Conservation (phyloP, 805 yeast genomes). For the Deakozyma indianensis region DNA sequence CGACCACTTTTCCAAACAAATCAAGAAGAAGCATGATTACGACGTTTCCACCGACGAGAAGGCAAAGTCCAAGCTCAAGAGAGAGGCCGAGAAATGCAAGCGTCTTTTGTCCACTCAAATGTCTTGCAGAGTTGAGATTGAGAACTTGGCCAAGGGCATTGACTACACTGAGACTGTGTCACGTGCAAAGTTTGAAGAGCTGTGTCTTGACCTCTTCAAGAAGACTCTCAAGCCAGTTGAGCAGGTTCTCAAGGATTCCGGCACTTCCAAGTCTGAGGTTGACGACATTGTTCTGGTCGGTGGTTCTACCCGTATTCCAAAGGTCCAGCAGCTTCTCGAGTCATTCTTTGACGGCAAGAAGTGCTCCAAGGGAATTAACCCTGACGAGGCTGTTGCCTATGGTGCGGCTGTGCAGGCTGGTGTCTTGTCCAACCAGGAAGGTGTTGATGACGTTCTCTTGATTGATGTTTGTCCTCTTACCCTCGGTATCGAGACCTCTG, state of each 20-base stretch:
- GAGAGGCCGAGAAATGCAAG: slow-evolving; percentile 97
- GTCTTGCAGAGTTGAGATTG: slow-evolving; percentile 92
- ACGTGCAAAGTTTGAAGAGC: slow-evolving; percentile 94
- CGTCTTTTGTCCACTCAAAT: slow-evolving; percentile 90
- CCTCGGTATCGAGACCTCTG: slow-evolving; percentile 91
- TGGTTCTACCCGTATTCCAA: slow-evolving; percentile 99
- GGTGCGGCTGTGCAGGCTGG: slow-evolving; percentile 99
- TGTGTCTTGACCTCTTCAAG: slow-evolving; percentile 17
- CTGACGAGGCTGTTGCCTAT: slow-evolving; percentile 98
- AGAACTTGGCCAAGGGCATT: slow-evolving; percentile 85
- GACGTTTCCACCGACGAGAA: slow-evolving; percentile 71
- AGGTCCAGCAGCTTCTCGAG: slow-evolving; percentile 87
- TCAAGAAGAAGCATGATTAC: slow-evolving; percentile 84
- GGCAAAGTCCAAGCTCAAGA: slow-evolving; percentile 85
- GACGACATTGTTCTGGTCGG: slow-evolving; percentile 96
- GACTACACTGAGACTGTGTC: slow-evolving; percentile 92
- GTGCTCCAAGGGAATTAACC: slow-evolving; percentile 94
- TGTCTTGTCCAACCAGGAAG: slow-evolving; percentile 89
- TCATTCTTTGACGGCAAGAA: slow-evolving; percentile 86
- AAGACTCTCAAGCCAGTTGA: slow-evolving; percentile 90
- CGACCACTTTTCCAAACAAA: slow-evolving; percentile 65
- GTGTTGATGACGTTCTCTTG: slow-evolving; percentile 78
- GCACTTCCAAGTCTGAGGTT: slow-evolving; percentile 70
- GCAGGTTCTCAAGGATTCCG: slow-evolving; percentile 88
- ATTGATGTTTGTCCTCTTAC: slow-evolving; percentile 92